Evolutionary conservation across 768 basidiomycete species (phyloP), one percentile per base, ranked within the genome.

Genomic region (Asterophora parasitica): DNA sequence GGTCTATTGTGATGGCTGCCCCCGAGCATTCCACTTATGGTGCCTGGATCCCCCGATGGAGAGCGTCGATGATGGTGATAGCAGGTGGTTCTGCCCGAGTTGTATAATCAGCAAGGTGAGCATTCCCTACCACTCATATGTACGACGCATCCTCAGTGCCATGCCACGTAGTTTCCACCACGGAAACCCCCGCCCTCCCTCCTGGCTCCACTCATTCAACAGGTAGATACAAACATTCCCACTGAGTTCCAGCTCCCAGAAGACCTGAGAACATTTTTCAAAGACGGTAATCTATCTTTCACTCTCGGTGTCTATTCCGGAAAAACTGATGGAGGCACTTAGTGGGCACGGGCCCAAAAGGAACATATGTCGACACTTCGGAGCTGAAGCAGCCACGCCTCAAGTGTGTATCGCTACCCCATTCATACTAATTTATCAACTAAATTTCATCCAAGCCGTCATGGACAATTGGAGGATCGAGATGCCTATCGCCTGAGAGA

Each of bases 1-100:
- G 51, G 81, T 99, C 15, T 98, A 96, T 64, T 99, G 96, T 66
- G 96, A 98, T 65, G 93, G 94, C 15, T 99, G 96, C 64, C 91
- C 95, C 30, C 74, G 87, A 54, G 92, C 93, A 6, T 99, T 96
- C 66, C 96, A 99, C 68, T 82, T 98, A 51, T 85, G 88, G 79
- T 99, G 96, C 66, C 77, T 99, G 55, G 88, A 99, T 65, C 96
- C 96, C 44, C 96, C 96, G 16, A 79, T 97, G 73, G 89, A 93
- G 52, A 73, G 82, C 41, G 76, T 86, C 52, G 92, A 96, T 65
- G 81, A 96, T 37, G 87, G 88, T 10, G 88, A 90, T 67, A 79
- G 83, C 56, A 76, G 79, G 62, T 92, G 86, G 85, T 89, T 82
- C 67, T 91, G 90, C 66, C 85, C 83, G 33, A 73, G 76, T 46